A percentile compares a stretch with the other conserved stretches of the same genome.
Conservation (phyloP, 208 protist species). For the Leishmania gerbilli region DNA sequence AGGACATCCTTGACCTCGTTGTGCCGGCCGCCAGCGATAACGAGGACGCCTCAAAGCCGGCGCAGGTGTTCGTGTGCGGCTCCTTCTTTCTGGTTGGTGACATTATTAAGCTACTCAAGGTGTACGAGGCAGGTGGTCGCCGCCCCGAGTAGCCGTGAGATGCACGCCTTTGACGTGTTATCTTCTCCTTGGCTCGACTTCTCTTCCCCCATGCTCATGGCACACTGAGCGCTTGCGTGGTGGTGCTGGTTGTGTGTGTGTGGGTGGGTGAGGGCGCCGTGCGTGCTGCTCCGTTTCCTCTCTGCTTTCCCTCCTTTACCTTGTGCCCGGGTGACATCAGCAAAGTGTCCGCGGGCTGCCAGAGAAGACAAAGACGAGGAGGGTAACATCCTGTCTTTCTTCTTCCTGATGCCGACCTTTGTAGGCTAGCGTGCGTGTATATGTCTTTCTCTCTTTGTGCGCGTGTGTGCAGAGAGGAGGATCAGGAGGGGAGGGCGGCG, state of each 20-base stretch:
- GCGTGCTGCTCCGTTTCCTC: background rate
- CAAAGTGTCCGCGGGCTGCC: background rate
- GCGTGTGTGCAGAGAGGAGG: background rate
- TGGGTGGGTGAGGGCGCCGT: background rate
- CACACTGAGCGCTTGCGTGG: background rate
- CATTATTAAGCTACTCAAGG: slow-evolving; percentile 50
- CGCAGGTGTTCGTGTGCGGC: slow-evolving; percentile 82
- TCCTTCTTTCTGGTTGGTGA: slow-evolving; percentile 88
- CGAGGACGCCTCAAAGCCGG: slow-evolving; percentile 66
- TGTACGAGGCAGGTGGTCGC: slow-evolving; percentile 25
- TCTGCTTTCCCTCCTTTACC: background rate
- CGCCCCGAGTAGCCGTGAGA: slow-evolving; percentile 9
- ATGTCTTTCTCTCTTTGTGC: background rate
- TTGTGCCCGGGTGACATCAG: background rate
- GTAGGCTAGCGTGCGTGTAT: background rate
- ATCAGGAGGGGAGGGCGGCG: background rate
- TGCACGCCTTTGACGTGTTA: background rate
- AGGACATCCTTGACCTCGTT: slow-evolving; percentile 68
- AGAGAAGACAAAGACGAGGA: background rate
- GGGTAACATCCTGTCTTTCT: background rate
- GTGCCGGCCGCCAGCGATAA: slow-evolving; percentile 43
- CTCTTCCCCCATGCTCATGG: background rate
- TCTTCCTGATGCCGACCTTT: background rate
- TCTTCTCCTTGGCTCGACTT: background rate
- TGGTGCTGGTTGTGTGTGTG: background rate